Conservation (phyloP, 495 filamentous ascomycete genomes). For the Aspergillus diversus region DNA sequence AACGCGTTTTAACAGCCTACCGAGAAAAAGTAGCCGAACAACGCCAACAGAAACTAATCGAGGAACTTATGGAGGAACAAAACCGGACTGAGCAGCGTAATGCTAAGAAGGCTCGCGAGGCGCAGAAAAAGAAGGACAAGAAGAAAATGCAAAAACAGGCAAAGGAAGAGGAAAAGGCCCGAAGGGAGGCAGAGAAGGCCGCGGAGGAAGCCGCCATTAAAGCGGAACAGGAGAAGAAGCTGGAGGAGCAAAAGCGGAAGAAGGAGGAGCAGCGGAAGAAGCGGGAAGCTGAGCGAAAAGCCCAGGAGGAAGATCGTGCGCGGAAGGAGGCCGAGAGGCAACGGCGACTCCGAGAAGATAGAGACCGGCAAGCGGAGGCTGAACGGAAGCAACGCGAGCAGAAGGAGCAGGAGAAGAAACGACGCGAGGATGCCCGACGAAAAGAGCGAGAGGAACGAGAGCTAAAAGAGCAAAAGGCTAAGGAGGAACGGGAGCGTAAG, state of each 20-base stretch:
- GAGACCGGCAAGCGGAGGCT: slow-evolving; percentile 77
- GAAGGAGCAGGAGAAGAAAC: slow-evolving; percentile 73
- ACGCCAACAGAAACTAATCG: slow-evolving; percentile 85
- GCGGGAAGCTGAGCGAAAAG: slow-evolving; percentile 89
- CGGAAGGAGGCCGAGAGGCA: slow-evolving; percentile 80
- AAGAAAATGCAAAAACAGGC: slow-evolving; percentile 80
- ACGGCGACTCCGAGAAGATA: slow-evolving; percentile 76
- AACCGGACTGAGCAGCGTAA: slow-evolving; percentile 74
- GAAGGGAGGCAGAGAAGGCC: slow-evolving; percentile 83
- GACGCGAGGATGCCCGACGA: slow-evolving; percentile 61
- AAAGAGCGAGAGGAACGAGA: slow-evolving; percentile 80
- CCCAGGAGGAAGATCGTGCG: slow-evolving; percentile 81
- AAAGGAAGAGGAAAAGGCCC: slow-evolving; percentile 87
- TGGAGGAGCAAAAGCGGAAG: slow-evolving; percentile 76
- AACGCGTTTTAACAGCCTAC: slow-evolving; percentile 94
- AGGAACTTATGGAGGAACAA: slow-evolving; percentile 87
- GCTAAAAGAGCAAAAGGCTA: slow-evolving; percentile 65
- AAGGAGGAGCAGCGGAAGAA: slow-evolving; percentile 90
- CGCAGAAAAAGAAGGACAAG: slow-evolving; percentile 91
- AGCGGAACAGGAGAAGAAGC: slow-evolving; percentile 76
- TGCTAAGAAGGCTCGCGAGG: slow-evolving; percentile 91
- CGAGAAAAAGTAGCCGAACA: slow-evolving; percentile 94
- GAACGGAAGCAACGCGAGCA: slow-evolving; percentile 74
- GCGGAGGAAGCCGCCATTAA: slow-evolving; percentile 82
- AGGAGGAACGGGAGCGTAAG: slow-evolving; percentile 69